phyloP scores from a whole-genome alignment of 2,329 filamentous ascomycete genomes.

The Cytospora piceicola region DNA sequence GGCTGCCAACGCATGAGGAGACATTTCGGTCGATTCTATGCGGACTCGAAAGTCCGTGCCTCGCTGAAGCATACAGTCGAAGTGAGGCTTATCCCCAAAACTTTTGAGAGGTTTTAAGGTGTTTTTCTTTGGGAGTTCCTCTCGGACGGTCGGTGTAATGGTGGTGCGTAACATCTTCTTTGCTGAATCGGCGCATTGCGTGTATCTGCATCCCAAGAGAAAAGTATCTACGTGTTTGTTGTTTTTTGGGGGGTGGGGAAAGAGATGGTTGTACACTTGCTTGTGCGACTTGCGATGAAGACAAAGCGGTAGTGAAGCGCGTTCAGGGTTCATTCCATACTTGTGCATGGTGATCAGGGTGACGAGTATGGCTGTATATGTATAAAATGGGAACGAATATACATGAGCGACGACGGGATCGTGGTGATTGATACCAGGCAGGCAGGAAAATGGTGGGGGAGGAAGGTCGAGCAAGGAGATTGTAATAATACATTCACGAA shows the following conservation, averaged over 20 bases:
- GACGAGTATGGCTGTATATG: conserved; percentile 26
- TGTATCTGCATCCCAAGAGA: conserved; percentile 29
- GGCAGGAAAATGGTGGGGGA: conserved; percentile 9
- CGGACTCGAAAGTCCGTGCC: not conserved
- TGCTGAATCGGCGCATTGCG: conserved; percentile 30
- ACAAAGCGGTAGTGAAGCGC: conserved; percentile 6
- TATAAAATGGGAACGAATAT: conserved; percentile 27
- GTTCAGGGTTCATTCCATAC: conserved; percentile 19
- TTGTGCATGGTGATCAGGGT: conserved; percentile 27
- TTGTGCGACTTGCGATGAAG: conserved; percentile 10
- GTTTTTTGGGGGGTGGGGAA: conserved; percentile 13
- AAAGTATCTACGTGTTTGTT: conserved; percentile 22
- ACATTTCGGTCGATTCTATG: conserved; percentile 12
- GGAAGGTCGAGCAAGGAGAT: conserved; percentile 11
- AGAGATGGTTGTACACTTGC: conserved; percentile 17
- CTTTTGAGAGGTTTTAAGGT: conserved; percentile 28
- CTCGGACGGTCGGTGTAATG: conserved; percentile 29
- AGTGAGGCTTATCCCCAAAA: conserved; percentile 16
- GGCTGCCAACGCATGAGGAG: conserved; percentile 53
- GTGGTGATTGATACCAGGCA: conserved; percentile 20
- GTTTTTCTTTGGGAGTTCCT: conserved; percentile 30
- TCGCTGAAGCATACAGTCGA: conserved; percentile 13
- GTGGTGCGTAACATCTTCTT: conserved; percentile 28
- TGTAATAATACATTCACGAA: conserved; percentile 29
- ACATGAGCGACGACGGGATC: conserved; percentile 26